phyloP scores from a whole-genome alignment of 495 filamentous ascomycete genomes.

The Entonaema liquescens region DNA sequence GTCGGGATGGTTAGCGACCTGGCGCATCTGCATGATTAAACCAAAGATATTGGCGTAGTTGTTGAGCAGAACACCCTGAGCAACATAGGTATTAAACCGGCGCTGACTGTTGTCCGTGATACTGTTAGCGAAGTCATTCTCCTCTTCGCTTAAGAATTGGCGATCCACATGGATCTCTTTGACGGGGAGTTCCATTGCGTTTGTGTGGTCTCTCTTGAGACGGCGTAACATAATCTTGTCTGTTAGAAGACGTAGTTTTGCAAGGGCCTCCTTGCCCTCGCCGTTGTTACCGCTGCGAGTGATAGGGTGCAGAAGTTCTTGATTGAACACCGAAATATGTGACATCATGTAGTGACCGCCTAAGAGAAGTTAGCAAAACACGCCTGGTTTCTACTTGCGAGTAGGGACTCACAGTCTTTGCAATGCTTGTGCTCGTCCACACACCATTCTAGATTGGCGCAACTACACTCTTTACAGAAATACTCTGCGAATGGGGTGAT shows the following conservation, averaged over 20 bases:
- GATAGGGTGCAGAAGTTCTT: constrained; percentile 89
- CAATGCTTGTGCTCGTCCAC: constrained; percentile 74
- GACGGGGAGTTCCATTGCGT: constrained; percentile 92
- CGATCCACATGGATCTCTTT: constrained; percentile 92
- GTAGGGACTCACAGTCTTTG: constrained; percentile 62
- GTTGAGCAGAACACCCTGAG: constrained; percentile 91
- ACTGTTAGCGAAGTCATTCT: constrained; percentile 91
- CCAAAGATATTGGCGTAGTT: constrained; percentile 93
- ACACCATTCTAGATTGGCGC: constrained; percentile 83
- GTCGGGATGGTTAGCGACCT: constrained; percentile 95
- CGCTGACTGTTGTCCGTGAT: constrained; percentile 91
- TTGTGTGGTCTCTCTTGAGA: constrained; percentile 88
- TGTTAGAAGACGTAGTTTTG: constrained; percentile 84
- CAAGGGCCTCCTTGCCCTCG: constrained; percentile 70
- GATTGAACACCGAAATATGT: constrained; percentile 95
- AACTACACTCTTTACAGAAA: constrained; percentile 85
- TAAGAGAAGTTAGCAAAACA: constrained; percentile 30
- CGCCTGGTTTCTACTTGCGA: background rate
- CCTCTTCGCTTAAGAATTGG: constrained; percentile 94
- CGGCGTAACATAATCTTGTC: constrained; percentile 94
- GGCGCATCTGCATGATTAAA: constrained; percentile 96
- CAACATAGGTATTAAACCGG: constrained; percentile 94
- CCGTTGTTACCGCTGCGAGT: constrained; percentile 61
- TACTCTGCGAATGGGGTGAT: constrained; percentile 90
- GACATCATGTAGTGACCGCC: constrained; percentile 70